Conservation (phyloP, 345 rosid genomes). For the Nasturtium officinale region DNA sequence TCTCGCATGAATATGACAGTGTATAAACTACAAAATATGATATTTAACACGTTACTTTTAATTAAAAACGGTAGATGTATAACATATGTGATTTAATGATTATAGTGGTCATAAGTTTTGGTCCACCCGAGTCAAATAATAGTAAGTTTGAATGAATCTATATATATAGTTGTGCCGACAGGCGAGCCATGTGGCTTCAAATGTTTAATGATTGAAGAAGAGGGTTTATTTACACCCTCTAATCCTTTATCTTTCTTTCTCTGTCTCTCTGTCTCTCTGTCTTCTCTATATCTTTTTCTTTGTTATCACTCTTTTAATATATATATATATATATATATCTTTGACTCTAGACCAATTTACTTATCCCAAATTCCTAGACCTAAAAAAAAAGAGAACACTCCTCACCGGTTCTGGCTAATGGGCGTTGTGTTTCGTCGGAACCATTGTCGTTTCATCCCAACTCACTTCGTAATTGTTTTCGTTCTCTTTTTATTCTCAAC, state of each 20-base stretch:
- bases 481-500: neutral
- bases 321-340: neutral
- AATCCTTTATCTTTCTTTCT: too few species aligned
- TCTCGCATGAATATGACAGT: too few species aligned
- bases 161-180: neutral
- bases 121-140: neutral
- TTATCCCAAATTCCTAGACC: slow-evolving; percentile 18
- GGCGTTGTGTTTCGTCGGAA: slow-evolving; percentile 21
- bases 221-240: slow-evolving; percentile 3
- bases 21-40: too few species aligned
- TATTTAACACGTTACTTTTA: neutral
- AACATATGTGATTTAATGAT: neutral
- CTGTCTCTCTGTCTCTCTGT: too few species aligned
- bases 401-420: slow-evolving; percentile 13
- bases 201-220: slow-evolving; percentile 9
- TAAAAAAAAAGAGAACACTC: neutral
- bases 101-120: neutral
- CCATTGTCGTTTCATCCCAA: slow-evolving; percentile 19
- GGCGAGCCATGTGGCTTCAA: neutral
- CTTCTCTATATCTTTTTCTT: neutral
- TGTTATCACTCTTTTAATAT: neutral
- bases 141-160: neutral
- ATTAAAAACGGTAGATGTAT: neutral
- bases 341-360: slow-evolving; percentile 2
- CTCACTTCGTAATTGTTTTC: slow-evolving; percentile 11